A percentile compares a stretch with the other conserved stretches of the same genome.
phyloP scores from a whole-genome alignment of 805 yeast genomes.

The Wickerhamiella galacta region DNA sequence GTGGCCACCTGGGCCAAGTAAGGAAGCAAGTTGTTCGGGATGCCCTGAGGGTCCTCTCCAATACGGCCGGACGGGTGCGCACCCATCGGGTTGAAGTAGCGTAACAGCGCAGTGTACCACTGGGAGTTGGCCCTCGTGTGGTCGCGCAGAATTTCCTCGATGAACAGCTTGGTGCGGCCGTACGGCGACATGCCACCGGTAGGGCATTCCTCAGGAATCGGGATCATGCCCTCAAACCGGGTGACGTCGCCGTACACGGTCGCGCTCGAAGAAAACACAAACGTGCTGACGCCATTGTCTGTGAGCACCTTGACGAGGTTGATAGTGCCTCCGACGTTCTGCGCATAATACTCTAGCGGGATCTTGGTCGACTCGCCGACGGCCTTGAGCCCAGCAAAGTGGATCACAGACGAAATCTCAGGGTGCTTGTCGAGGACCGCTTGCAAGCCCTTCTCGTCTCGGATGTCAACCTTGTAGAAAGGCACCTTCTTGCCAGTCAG shows the following conservation, averaged over 20 bases:
- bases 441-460: constrained; percentile 32
- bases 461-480: constrained; percentile 41
- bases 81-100: constrained; percentile 75
- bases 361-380: constrained; percentile 60
- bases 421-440: constrained; percentile 32
- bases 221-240: constrained; percentile 52
- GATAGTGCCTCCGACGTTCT: constrained; percentile 51
- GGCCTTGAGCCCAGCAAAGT: constrained; percentile 71
- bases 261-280: constrained; percentile 66
- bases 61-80: constrained; percentile 69
- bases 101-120: constrained; percentile 37
- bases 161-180: constrained; percentile 52
- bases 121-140: constrained; percentile 26
- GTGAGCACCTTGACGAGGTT: constrained; percentile 39
- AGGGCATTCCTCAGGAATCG: constrained; percentile 66
- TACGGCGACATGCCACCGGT: constrained; percentile 63
- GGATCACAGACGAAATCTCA: constrained; percentile 43
- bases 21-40: constrained; percentile 63
- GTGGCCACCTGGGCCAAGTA: constrained; percentile 63
- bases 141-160: constrained; percentile 47
- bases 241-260: constrained; percentile 76
- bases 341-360: constrained; percentile 52
- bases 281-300: constrained; percentile 28
- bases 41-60: constrained; percentile 69
- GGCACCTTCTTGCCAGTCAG: constrained; percentile 32